Base-by-base conservation (phyloP, 306 rosid species). In the Dalbergia oliveri region DNA sequence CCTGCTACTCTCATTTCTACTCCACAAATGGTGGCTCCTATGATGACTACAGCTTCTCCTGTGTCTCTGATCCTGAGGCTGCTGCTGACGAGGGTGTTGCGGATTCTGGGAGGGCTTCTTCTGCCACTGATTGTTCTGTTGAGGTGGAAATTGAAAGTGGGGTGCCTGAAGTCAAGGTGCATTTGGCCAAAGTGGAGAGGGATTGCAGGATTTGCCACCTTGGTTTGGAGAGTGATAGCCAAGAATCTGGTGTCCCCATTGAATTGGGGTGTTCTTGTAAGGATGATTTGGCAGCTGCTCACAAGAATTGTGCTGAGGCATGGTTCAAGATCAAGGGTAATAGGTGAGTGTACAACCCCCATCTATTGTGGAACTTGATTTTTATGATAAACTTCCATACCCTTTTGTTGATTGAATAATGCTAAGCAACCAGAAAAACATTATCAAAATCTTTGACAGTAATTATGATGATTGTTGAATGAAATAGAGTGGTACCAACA, bases 261-360 rank as follows among this genome's bases (percentile, higher is more conserved):
- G 88, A 81, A 65, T 84, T 94, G 91, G 98, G 98, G 33, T 94
- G 98, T 79, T 91, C 94, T 49, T 94, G 98, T 69, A 91, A 94
- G 70, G 88, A 88, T 76, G 98, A 91, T 77, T 76, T 94, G 39
- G 97, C 89, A 84, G 88, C 92, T 62, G 97, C 91, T 75, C 98
- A 94, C 80, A 90, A 84, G 79, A 83, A 91, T 47, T 94, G 98
- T 77, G 98, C 98, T 37, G 95, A 94, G 86, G 87, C 91, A 41
- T 94, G 98, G 97, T 94, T 94, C 86, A 94, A 91, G 83, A 91
- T 89, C 9, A 94, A 75, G 83, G 98, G 98, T 21, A 88, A 94
- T 69, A 88, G 89, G 98, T 94, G 19, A 91, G 97, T 77, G 1
- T 2, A 11, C 41, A 78, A 74, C 57, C 51, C 45, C 49, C 23